A percentile compares a stretch with the other conserved stretches of the same genome.
These are phyloP conservation scores for Fusarium solani-melongenae DNA, from an alignment of 2,329 filamentous ascomycete genomes.

Conservation along the genomic window DNA sequence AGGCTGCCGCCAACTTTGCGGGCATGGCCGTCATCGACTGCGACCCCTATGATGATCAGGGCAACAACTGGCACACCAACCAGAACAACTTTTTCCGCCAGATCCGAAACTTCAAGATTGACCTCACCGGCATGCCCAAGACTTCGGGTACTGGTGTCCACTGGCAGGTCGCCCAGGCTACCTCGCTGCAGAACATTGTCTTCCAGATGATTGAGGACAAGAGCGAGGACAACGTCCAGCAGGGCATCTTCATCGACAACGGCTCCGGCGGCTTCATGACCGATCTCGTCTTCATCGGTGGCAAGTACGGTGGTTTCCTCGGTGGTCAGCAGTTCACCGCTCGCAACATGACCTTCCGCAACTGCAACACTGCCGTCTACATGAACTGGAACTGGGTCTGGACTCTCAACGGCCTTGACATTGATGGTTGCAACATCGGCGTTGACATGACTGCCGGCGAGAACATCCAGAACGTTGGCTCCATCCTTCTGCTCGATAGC, in stretches of 20 bases:
- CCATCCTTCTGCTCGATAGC: conserved; percentile 80
- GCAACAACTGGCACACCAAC: conserved; percentile 82
- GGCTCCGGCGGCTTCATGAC: conserved; percentile 87
- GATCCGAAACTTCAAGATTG: conserved; percentile 84
- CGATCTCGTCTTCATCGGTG: conserved; percentile 86
- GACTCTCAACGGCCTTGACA: conserved; percentile 79
- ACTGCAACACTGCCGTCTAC: conserved; percentile 83
- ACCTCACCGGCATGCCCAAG: conserved; percentile 73
- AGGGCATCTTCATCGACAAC: conserved; percentile 87
- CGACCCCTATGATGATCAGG: conserved; percentile 80
- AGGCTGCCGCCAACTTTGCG: conserved; percentile 75
- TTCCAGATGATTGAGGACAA: conserved; percentile 81
- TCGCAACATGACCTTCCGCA: conserved; percentile 84
- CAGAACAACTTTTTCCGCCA: conserved; percentile 88
- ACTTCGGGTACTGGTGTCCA: conserved; percentile 77
- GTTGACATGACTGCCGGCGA: conserved; percentile 80
- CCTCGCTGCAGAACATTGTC: conserved; percentile 81
- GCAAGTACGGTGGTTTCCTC: conserved; percentile 80
- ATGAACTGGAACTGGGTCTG: conserved; percentile 96
- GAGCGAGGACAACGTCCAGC: conserved; percentile 72
- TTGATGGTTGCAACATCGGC: conserved; percentile 80
- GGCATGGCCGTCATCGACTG: conserved; percentile 92
- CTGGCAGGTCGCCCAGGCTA: conserved; percentile 89
- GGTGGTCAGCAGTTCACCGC: conserved; percentile 91
- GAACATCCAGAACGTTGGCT: conserved; percentile 81